Evolutionary conservation across 2,329 filamentous ascomycete genomes (phyloP), one percentile per base, ranked within the genome.

Genomic region (Xylaria sp.): DNA sequence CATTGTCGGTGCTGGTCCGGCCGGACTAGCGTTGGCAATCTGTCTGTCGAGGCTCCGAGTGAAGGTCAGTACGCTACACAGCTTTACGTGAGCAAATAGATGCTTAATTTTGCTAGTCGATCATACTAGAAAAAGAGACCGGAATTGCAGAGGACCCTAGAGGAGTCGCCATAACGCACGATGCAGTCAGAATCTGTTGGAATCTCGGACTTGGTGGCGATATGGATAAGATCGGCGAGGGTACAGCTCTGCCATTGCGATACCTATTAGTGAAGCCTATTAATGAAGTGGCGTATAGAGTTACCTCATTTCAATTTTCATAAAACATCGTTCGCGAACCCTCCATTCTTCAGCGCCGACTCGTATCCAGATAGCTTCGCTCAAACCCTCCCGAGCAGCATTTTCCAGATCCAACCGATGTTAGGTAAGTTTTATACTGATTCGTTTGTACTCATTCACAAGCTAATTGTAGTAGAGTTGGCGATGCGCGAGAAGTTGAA

Each of bases 1-100:
- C 39, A 75, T 76, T 24, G 71, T 75, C 7, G 74, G 74, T 24
- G 74, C 73, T 36, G 74, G 74, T 2, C 74, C 74, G 19, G 63
- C 74, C 19, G 74, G 74, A 9, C 65, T 76, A 24, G 66, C 70
- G 12, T 55, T 76, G 21, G 74, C 66, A 11, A 67, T 76, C 11
- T 67, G 64, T 19, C 61, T 76, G 12, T 73, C 72, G 7, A 73
- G 69, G 54, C 70, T 75, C 58, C 65, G 70, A 45, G 54, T 76
- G 32, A 71, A 71, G 57, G 74, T 75, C 45, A 64, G 69, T 53
- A 34, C 57, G 56, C 53, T 47, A 12, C n/a, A 3, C 54, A 2
- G 2, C 39, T 14, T 2, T 19, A 57, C 27, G 11, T 4, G 12
- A 53, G 27, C 17, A 17, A 27, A 24, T 5, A 8, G 3, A 30